Conservation (phyloP, 2,329 filamentous ascomycete genomes). For the Leptographium flavum region DNA sequence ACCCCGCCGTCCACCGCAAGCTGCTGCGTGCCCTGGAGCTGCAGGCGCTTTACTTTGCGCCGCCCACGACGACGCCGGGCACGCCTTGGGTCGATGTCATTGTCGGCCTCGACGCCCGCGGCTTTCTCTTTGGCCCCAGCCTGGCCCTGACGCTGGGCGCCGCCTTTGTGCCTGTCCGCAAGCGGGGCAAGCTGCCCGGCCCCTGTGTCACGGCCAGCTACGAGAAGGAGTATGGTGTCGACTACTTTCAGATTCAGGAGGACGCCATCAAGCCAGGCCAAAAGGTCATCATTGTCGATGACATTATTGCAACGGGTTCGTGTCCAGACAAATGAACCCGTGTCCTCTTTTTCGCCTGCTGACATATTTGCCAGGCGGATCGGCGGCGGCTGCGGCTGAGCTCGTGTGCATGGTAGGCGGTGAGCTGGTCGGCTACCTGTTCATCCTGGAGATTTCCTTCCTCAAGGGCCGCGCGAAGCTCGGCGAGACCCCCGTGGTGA, state of each 20-base stretch:
- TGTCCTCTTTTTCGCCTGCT: background rate
- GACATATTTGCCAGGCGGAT: slow-evolving; percentile 51
- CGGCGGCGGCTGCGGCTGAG: slow-evolving; percentile 72
- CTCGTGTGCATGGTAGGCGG: slow-evolving; percentile 80
- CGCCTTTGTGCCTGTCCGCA: slow-evolving; percentile 83
- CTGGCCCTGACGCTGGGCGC: slow-evolving; percentile 73
- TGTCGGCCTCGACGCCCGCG: slow-evolving; percentile 83
- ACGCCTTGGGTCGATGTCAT: slow-evolving; percentile 66
- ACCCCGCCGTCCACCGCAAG: slow-evolving; percentile 55
- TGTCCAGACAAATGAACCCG: slow-evolving; percentile 8
- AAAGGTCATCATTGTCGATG: slow-evolving; percentile 86
- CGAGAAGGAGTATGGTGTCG: slow-evolving; percentile 90
- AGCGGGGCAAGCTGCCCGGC: slow-evolving; percentile 90
- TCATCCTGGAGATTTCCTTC: slow-evolving; percentile 90
- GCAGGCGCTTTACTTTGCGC: slow-evolving; percentile 50
- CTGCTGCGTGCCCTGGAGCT: slow-evolving; percentile 78
- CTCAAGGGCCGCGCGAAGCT: slow-evolving; percentile 87
- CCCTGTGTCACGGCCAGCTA: slow-evolving; percentile 74
- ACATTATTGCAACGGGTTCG: slow-evolving; percentile 96
- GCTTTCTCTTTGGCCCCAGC: slow-evolving; percentile 87
- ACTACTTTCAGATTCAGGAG: slow-evolving; percentile 91
- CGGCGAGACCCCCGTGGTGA: slow-evolving; percentile 60
- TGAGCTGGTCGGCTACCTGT: slow-evolving; percentile 75
- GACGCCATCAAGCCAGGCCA: slow-evolving; percentile 74
- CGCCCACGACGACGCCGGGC: slow-evolving; percentile 22